A percentile compares a stretch with the other conserved stretches of the same genome.
phyloP scores from a whole-genome alignment of 306 rosid species.

The Abrus precatorius region DNA sequence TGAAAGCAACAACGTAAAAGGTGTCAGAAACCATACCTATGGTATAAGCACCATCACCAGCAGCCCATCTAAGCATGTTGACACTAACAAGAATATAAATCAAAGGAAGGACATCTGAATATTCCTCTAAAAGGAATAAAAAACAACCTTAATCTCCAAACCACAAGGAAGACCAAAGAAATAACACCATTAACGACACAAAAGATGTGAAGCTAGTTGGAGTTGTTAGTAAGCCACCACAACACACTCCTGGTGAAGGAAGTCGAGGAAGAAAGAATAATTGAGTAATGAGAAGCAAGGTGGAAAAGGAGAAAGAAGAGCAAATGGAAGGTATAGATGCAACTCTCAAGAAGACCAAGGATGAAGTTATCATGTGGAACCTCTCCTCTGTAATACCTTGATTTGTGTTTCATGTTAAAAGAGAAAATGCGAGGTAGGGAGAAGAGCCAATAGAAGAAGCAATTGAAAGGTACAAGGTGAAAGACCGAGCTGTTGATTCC shows the following conservation, averaged over 20 bases:
- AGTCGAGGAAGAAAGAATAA: conserved; percentile 70
- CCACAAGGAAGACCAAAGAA: conserved; percentile 71
- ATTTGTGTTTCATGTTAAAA: conserved; percentile 69
- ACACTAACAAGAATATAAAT: conserved; percentile 84
- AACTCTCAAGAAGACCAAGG: conserved; percentile 81
- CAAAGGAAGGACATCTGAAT: conserved; percentile 93
- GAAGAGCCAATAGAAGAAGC: conserved; percentile 86
- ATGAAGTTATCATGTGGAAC: conserved; percentile 71
- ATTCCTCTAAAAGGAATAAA: conserved; percentile 91
- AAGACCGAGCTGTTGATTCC: conserved; percentile 80
- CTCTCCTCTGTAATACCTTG: conserved; percentile 82
- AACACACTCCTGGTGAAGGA: conserved; percentile 83
- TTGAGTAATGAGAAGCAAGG: conserved; percentile 75
- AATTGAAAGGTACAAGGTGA: conserved; percentile 72
- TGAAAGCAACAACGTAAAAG: conserved; percentile 78
- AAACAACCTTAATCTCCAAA: conserved; percentile 93
- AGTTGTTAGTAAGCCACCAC: conserved; percentile 83
- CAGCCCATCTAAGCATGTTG: conserved; percentile 89
- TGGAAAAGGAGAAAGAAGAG: conserved; percentile 80
- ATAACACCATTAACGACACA: conserved; percentile 79
- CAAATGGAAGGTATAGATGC: conserved; percentile 76
- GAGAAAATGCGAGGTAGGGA: conserved; percentile 80
- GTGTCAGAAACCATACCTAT: conserved; percentile 92
- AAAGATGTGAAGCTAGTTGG: conserved; percentile 70
- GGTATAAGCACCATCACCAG: conserved; percentile 76